Evolutionary conservation across 176 grass and related monocot species (phyloP).

Genomic region (Carex scoparia): DNA sequence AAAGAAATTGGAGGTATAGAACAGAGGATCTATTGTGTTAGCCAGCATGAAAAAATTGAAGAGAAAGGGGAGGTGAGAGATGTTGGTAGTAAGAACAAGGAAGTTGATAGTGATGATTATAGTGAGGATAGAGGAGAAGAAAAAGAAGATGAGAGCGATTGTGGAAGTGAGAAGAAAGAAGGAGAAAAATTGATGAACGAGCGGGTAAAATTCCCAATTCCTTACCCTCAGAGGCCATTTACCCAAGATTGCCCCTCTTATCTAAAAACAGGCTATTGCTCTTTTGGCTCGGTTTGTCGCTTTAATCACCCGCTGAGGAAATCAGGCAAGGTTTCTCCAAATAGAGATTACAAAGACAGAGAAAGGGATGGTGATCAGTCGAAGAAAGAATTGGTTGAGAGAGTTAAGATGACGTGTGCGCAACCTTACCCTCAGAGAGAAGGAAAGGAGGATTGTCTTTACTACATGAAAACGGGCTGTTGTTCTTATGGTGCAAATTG

Average conservation of each 20-base stretch:
- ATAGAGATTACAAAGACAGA: background rate
- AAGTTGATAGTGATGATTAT: background rate
- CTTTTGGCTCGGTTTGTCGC: background rate
- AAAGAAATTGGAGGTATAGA: background rate
- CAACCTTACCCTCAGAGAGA: slow-evolving; percentile 44
- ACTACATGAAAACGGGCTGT: slow-evolving; percentile 40
- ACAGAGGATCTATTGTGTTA: background rate
- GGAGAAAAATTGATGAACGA: background rate
- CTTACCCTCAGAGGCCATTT: slow-evolving; percentile 3
- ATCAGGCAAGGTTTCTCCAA: background rate
- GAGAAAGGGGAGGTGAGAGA: background rate
- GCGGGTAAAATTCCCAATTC: background rate
- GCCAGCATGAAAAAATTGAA: background rate
- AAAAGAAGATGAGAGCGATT: background rate
- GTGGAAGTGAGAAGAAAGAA: background rate
- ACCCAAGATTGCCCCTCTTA: background rate
- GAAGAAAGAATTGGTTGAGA: background rate
- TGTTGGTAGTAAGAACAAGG: background rate
- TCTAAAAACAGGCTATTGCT: slow-evolving; percentile 2
- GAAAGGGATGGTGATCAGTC: background rate
- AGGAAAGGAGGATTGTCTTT: slow-evolving; percentile 37
- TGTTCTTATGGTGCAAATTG: slow-evolving; percentile 40
- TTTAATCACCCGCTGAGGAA: slow-evolving; percentile 15
- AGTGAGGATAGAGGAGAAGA: background rate
- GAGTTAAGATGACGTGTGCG: slow-evolving; percentile 19